Evolutionary conservation across 139 green algal species (phyloP).

Genomic region (Volvox reticuliferus): DNA sequence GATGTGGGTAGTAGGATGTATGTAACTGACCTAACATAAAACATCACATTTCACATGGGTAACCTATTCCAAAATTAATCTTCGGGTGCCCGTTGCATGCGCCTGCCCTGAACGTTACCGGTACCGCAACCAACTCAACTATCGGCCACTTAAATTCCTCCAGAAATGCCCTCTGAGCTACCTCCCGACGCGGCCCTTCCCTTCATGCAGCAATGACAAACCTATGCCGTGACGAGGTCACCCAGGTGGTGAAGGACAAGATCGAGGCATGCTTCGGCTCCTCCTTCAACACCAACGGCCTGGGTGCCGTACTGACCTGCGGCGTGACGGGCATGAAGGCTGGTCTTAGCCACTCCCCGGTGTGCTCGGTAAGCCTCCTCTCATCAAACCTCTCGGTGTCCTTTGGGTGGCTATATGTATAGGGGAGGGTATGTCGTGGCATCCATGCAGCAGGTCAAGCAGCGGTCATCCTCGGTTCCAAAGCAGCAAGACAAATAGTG

Average conservation of each 20-base stretch:
- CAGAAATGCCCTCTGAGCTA: neutral
- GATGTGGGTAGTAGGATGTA: neutral
- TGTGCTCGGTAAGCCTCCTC: constrained; percentile 37
- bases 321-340: constrained; percentile 81
- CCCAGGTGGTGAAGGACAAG: constrained; percentile 75
- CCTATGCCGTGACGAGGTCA: constrained; percentile 93
- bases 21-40: too few species aligned
- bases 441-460: too few species aligned
- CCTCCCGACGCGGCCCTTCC: neutral
- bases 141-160: neutral
- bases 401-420: too few species aligned
- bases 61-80: too few species aligned
- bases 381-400: too few species aligned
- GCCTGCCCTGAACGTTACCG: too few species aligned
- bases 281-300: constrained; percentile 87
- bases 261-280: constrained; percentile 84
- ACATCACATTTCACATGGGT: too few species aligned
- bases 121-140: neutral
- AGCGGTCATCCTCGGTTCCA: too few species aligned
- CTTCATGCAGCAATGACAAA: constrained; percentile 76
- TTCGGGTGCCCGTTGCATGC: too few species aligned
- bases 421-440: too few species aligned
- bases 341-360: constrained; percentile 67
- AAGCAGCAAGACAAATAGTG: too few species aligned
- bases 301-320: constrained; percentile 87